Evolutionary conservation across 305 asterid species (phyloP).

Genomic region (Withania somnifera): DNA sequence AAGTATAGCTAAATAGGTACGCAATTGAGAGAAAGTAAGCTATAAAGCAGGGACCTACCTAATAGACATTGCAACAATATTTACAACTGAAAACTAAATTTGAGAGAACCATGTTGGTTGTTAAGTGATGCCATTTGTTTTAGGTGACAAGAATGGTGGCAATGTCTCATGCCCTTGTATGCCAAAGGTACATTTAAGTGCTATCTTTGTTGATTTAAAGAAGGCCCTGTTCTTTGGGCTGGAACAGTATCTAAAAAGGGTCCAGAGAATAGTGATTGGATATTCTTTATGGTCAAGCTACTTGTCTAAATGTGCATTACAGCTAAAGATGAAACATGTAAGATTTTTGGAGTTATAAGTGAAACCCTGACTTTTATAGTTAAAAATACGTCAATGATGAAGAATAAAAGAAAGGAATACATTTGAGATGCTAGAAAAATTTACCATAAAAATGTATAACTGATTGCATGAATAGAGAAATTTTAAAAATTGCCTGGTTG

Average conservation of each 20-base stretch:
- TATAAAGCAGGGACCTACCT: neutral
- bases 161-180: neutral
- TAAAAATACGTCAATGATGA: neutral
- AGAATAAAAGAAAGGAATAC: neutral
- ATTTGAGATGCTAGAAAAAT: neutral
- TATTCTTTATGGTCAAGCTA: neutral
- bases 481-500: neutral
- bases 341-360: neutral
- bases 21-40: neutral
- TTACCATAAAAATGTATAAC: neutral
- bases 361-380: neutral
- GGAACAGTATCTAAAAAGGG: neutral
- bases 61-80: neutral
- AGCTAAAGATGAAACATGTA: neutral
- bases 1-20: neutral
- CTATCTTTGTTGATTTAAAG: neutral
- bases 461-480: neutral
- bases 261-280: neutral
- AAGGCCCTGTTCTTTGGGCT: neutral
- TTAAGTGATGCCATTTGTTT: too few species aligned
- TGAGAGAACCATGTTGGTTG: too few species aligned
- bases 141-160: neutral
- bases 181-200: neutral
- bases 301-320: neutral
- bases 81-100: too few species aligned